These are phyloP conservation scores for Fraxinus platypoda DNA, from an alignment of 305 asterid species.

Conservation along the genomic window DNA sequence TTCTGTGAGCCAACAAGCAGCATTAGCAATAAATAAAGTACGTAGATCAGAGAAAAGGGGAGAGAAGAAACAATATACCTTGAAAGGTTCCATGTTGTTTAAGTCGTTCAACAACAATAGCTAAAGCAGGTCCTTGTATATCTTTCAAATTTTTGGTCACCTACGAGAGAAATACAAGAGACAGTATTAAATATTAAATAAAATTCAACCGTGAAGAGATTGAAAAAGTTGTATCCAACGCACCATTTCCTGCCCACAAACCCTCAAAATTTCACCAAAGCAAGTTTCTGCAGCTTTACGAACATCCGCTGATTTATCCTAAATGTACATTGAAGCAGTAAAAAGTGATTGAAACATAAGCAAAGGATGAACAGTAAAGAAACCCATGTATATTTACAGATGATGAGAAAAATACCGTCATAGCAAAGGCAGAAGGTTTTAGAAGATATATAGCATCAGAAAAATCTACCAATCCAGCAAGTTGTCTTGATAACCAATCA, in stretches of 20 bases:
- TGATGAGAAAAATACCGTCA: conserved; percentile 63
- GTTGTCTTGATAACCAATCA: conserved; percentile 93
- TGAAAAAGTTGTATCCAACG: conserved; percentile 9
- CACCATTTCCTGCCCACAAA: conserved; percentile 97
- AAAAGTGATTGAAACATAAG: conserved; percentile 6
- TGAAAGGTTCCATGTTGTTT: conserved; percentile 64
- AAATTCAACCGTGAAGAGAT: neutral
- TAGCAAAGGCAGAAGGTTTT: conserved; percentile 84
- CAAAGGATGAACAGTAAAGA: neutral
- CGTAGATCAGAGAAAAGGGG: conserved; percentile 31
- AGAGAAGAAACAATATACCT: conserved; percentile 38
- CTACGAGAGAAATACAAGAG: conserved; percentile 29
- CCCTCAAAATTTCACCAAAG: conserved; percentile 79
- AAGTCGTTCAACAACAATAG: conserved; percentile 80
- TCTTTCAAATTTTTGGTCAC: conserved; percentile 85
- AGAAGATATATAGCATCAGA: conserved; percentile 88
- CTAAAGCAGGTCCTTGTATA: conserved; percentile 93
- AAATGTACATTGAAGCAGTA: conserved; percentile 23
- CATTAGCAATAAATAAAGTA: conserved; percentile 15
- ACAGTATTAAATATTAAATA: neutral
- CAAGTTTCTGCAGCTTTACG: conserved; percentile 96
- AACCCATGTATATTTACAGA: neutral
- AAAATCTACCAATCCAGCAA: conserved; percentile 53
- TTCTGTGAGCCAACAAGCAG: conserved; percentile 41
- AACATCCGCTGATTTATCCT: conserved; percentile 99